Percentiles rank a stretch among this genome's conserved stretches.
phyloP scores from a whole-genome alignment of 768 basidiomycete genomes.

The Megacollybia marginata region DNA sequence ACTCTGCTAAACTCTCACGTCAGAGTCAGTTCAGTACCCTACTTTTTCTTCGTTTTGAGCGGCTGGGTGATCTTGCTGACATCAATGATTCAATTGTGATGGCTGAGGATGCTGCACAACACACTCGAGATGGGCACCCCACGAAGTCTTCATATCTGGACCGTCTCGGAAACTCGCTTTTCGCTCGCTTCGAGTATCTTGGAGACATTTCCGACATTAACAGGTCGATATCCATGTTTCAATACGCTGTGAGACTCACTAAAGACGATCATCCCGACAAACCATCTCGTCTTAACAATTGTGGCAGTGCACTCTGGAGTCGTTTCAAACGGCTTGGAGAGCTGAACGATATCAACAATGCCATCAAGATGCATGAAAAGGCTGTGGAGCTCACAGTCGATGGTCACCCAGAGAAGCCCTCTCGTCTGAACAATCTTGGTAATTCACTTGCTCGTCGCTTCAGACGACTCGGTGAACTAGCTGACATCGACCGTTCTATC shows the following conservation, averaged over 20 bases:
- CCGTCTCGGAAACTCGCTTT: background rate
- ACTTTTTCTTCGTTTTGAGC: too few relatives aligned
- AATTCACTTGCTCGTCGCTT: background rate
- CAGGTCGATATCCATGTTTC: background rate
- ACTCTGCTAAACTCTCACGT: too few relatives aligned
- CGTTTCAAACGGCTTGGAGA: background rate
- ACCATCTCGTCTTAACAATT: conserved; percentile 8
- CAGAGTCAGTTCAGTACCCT: too few relatives aligned
- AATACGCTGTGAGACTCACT: background rate
- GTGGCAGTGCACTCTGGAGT: conserved; percentile 16
- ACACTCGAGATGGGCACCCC: background rate
- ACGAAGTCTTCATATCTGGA: background rate
- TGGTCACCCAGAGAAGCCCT: background rate
- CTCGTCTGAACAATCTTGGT: background rate
- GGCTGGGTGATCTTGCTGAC: too few relatives aligned
- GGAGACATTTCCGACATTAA: background rate
- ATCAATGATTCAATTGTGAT: background rate
- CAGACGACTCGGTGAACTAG: background rate
- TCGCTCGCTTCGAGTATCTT: background rate
- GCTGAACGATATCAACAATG: background rate
- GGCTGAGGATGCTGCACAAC: background rate
- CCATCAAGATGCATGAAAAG: background rate
- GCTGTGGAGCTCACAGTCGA: background rate
- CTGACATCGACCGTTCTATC: background rate
- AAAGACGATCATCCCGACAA: conserved; percentile 5